Conservation (phyloP, 495 filamentous ascomycete genomes). For the Clavariopsis aquatica region DNA sequence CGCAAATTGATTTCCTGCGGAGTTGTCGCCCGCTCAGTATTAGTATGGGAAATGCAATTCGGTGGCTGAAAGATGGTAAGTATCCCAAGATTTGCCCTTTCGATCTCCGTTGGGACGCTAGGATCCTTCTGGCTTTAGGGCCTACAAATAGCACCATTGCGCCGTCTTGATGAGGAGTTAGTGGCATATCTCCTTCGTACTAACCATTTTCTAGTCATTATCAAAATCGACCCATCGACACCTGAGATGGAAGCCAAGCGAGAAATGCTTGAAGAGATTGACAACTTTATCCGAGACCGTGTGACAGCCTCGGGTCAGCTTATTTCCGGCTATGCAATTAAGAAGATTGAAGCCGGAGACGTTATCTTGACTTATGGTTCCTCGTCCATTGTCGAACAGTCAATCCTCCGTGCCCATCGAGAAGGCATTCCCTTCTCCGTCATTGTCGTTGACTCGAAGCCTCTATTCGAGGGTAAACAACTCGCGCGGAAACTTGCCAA, state of each 20-base stretch:
- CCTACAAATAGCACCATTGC: no score
- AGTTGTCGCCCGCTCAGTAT: slow-evolving; percentile 91
- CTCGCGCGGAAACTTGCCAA: slow-evolving; percentile 67
- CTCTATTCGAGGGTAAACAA: slow-evolving; percentile 76
- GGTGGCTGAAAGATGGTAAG: slow-evolving; percentile 75
- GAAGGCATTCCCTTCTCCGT: slow-evolving; percentile 75
- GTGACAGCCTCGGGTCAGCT: slow-evolving; percentile 83
- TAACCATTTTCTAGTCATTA: slow-evolving; percentile 55
- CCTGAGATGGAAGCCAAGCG: slow-evolving; percentile 77
- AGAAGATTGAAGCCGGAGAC: slow-evolving; percentile 75
- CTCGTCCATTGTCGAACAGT: slow-evolving; percentile 78
- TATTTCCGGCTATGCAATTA: slow-evolving; percentile 72
- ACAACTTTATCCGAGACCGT: slow-evolving; percentile 85
- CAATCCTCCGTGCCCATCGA: slow-evolving; percentile 69
- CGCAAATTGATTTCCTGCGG: slow-evolving; percentile 91
- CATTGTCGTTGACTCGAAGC: slow-evolving; percentile 78
- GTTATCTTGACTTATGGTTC: slow-evolving; percentile 88
- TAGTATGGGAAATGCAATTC: slow-evolving; percentile 92
- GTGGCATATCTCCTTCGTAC: neutral
- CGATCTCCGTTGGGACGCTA: no score
- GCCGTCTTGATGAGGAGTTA: no score
- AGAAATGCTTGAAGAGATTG: slow-evolving; percentile 74
- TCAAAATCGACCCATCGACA: slow-evolving; percentile 77
- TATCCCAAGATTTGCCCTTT: no score
- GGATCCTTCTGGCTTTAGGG: no score